Evolutionary conservation across 164 flowering plant genomes (phyloP), one percentile per base, ranked within the genome.

Genomic region (Magnolia officinalis): DNA sequence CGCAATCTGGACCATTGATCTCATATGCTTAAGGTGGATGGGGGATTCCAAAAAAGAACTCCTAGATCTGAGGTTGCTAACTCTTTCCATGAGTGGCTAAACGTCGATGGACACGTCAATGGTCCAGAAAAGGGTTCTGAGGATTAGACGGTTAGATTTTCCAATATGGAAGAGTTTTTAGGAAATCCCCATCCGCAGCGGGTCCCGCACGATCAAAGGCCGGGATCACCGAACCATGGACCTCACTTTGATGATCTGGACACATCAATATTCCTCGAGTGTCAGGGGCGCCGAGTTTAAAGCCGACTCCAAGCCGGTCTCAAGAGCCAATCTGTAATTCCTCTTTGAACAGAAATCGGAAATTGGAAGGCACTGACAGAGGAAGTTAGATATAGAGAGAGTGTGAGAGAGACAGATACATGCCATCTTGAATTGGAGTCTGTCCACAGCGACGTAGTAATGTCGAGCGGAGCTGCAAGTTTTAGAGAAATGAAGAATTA

Each of bases 361-460:
- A 55, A 55, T 55, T 55, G 61, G 61, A 55, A 55, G 61, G 16
- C 61, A 55, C 18, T 8, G 37, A 24, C 1, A 31, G 19, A 14
- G 29, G 71, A 14, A 68, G 29, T 50, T 8, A 68, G 19, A 65
- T 10, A 65, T 7, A 65, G 68, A 65, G 26, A 23, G 24, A 66
- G 58, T 37, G 69, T 55, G 75, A 21, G 50, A 52, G 73, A 74
- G 67, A 14, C 6, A 70, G 71, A 11, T 76, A 59, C 29, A 61
- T 65, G 87, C 99, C 97, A 91, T 91, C 80, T 91, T 92, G 90
- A 90, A 92, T 50, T 86, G 93, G 75, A 85, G 83, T 59, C 99
- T 84, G 79, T 96, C 98, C 16, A 96, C 98, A 64, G 98, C 98
- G 16, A 96, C 78, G 77, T 96, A 93, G 86, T 90, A 94, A 76